Evolutionary conservation across 2,329 filamentous ascomycete genomes (phyloP).

Genomic region (Aschersonia sp.): DNA sequence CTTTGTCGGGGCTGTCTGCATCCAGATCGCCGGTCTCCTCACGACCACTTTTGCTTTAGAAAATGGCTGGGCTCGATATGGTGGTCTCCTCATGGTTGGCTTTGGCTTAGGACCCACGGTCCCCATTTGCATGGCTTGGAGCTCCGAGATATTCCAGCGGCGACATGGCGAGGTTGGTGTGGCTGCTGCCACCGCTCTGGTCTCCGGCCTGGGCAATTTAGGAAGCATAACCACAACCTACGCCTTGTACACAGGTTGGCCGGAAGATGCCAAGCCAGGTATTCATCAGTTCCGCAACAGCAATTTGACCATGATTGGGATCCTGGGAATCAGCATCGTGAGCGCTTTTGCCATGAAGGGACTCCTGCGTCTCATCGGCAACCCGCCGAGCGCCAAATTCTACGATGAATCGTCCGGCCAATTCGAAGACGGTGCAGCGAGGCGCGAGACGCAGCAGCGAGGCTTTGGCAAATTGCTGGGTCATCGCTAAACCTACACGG

Average conservation of each 20-base stretch:
- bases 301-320: conserved; percentile 80
- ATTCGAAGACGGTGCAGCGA: conserved; percentile 45
- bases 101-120: conserved; percentile 85
- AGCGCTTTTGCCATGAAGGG: conserved; percentile 56
- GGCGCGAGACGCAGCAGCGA: conserved; percentile 40
- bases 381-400: conserved; percentile 33
- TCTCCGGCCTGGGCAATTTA: conserved; percentile 75
- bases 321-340: conserved; percentile 62
- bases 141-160: conserved; percentile 75
- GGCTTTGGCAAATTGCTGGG: conserved; percentile 33
- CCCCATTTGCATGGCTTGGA: conserved; percentile 90
- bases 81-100: conserved; percentile 76
- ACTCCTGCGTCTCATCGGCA: conserved; percentile 44
- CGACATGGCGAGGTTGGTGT: conserved; percentile 86
- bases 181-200: conserved; percentile 69
- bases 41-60: conserved; percentile 58
- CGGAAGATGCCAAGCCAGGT: conserved; percentile 54
- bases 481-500: conserved; percentile 11
- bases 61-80: conserved; percentile 72
- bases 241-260: conserved; percentile 78
- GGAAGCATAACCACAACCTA: conserved; percentile 81
- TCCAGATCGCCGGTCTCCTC: conserved; percentile 73
- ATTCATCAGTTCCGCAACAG: conserved; percentile 63
- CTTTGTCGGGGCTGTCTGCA: conserved; percentile 59
- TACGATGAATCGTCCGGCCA: conserved; percentile 24